These are phyloP conservation scores for Glycyrrhiza uralensis DNA, from an alignment of 306 rosid genomes.

Conservation along the genomic window DNA sequence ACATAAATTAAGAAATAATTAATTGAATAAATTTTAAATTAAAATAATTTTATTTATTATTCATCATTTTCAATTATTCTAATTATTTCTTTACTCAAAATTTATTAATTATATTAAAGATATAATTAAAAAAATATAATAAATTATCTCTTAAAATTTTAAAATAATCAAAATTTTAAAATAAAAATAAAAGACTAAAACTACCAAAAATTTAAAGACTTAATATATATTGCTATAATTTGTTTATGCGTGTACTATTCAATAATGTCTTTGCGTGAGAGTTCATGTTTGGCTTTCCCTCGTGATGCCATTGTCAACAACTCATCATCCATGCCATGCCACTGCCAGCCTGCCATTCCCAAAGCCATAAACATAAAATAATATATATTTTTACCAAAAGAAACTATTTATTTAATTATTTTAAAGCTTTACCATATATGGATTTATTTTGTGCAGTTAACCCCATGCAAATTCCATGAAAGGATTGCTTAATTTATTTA, in stretches of 20 bases:
- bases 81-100: too few species aligned
- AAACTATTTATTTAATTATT: not conserved
- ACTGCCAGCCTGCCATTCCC: conserved; percentile 34
- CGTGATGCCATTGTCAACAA: conserved; percentile 31
- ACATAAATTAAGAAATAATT: too few species aligned
- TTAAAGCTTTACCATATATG: not conserved
- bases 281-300: not conserved
- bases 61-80: too few species aligned
- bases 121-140: too few species aligned
- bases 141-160: too few species aligned
- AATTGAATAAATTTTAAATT: too few species aligned
- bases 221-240: too few species aligned
- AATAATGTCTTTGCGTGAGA: not conserved
- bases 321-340: conserved; percentile 29
- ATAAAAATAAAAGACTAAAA: too few species aligned
- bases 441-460: not conserved
- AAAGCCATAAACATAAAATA: not conserved
- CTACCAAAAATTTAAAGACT: too few species aligned
- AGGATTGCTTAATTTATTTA: not conserved
- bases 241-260: not conserved
- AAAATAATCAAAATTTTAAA: too few species aligned
- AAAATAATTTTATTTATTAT: too few species aligned
- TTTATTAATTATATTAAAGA: too few species aligned
- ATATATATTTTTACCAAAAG: not conserved
- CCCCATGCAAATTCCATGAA: not conserved